Conservation (phyloP, 1,284 basidiomycete genomes). For the Lentinula novae-zelandiae region DNA sequence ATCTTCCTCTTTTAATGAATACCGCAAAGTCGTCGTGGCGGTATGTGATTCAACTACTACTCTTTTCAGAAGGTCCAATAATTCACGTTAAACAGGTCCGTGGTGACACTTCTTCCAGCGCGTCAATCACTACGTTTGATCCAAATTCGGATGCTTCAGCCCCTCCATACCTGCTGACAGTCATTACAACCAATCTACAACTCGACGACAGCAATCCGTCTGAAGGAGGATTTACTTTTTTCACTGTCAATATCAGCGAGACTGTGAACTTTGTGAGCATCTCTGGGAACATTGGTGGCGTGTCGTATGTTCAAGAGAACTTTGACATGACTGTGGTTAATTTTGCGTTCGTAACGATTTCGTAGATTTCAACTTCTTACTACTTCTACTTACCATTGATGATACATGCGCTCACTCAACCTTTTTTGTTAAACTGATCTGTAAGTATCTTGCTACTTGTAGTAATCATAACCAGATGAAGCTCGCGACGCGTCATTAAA, state of each 20-base stretch:
- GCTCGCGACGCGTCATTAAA: too few species aligned
- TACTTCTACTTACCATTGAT: neutral
- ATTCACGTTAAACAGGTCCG: neutral
- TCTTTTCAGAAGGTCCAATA: neutral
- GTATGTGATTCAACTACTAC: neutral
- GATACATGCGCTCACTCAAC: too few species aligned
- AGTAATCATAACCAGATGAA: too few species aligned
- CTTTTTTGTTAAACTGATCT: too few species aligned
- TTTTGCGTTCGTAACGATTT: neutral
- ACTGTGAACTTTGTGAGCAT: neutral
- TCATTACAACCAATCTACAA: neutral
- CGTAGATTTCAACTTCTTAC: neutral
- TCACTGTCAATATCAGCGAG: neutral
- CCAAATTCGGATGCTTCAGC: neutral
- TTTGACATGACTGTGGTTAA: neutral
- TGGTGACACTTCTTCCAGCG: neutral
- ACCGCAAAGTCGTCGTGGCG: neutral
- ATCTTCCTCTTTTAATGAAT: neutral
- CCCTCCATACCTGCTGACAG: neutral
- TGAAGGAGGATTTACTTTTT: conserved; percentile 4
- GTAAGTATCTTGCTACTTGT: too few species aligned
- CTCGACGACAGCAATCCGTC: conserved; percentile 1
- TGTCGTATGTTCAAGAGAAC: neutral
- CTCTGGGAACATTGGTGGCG: neutral
- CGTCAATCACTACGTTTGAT: conserved; percentile 1